Percentiles rank a stretch among this genome's conserved stretches.
phyloP scores from a whole-genome alignment of 2,329 filamentous ascomycete genomes.

The Fusarium euwallaceae region DNA sequence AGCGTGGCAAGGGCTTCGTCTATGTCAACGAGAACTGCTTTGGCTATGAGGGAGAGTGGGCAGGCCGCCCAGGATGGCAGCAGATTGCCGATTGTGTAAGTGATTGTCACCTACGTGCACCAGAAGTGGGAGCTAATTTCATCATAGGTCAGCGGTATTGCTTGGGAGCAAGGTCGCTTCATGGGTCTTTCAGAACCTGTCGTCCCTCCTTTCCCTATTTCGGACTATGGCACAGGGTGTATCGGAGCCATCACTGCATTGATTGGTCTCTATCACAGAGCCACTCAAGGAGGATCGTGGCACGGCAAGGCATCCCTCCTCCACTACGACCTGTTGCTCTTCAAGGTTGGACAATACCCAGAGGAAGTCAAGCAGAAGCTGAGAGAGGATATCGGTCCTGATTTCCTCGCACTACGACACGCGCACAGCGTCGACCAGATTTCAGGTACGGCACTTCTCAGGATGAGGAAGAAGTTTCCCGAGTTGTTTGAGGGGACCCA shows the following conservation, averaged over 20 bases:
- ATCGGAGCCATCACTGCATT: constrained; percentile 78
- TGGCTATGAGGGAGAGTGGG: constrained; percentile 72
- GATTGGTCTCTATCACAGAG: constrained; percentile 72
- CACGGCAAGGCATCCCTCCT: constrained; percentile 73
- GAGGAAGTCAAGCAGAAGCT: constrained; percentile 65
- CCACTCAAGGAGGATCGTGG: constrained; percentile 75
- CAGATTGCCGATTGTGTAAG: constrained; percentile 75
- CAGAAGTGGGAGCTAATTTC: not conserved
- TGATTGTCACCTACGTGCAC: not conserved
- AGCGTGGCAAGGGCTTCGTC: constrained; percentile 72
- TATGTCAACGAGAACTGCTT: constrained; percentile 82
- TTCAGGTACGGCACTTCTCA: constrained; percentile 68
- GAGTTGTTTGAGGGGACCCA: constrained; percentile 26
- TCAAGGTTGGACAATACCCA: constrained; percentile 70
- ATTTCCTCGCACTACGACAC: constrained; percentile 70
- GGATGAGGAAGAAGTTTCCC: constrained; percentile 41
- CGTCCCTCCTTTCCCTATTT: constrained; percentile 74
- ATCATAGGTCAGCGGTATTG: constrained; percentile 65
- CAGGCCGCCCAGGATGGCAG: constrained; percentile 76
- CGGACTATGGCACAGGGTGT: constrained; percentile 78
- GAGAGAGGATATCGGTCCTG: constrained; percentile 60
- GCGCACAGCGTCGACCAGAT: constrained; percentile 76
- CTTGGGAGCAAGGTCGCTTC: constrained; percentile 72
- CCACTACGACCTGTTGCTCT: constrained; percentile 77
- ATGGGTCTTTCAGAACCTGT: constrained; percentile 74